A percentile compares a stretch with the other conserved stretches of the same genome.
phyloP scores from a whole-genome alignment of 2,329 filamentous ascomycete species.

The Pezicula neosporulosa region DNA sequence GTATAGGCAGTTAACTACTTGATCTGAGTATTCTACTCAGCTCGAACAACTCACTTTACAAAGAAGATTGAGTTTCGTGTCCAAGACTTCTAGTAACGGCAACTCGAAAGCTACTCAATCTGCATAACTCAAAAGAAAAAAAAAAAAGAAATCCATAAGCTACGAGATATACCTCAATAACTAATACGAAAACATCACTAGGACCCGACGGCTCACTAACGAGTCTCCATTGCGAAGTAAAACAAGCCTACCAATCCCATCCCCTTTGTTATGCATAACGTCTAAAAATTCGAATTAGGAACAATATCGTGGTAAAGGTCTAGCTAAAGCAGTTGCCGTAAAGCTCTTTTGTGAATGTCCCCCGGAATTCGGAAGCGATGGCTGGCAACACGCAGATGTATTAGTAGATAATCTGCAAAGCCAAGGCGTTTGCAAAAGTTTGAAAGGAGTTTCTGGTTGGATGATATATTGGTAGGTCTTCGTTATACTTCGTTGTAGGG shows the following conservation, averaged over 20 bases:
- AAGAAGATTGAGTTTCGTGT: too few relatives aligned
- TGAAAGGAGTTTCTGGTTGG: constrained; percentile 45
- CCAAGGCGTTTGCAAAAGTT: constrained; percentile 56
- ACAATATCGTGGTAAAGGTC: constrained; percentile 54
- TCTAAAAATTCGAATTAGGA: constrained; percentile 29
- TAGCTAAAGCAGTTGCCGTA: constrained; percentile 58
- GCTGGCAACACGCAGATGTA: constrained; percentile 61
- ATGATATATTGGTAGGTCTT: constrained; percentile 53
- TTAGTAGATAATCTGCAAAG: constrained; percentile 57
- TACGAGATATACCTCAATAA: too few relatives aligned
- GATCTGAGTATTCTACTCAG: too few relatives aligned
- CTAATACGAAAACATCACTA: constrained; percentile 16
- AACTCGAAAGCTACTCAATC: too few relatives aligned
- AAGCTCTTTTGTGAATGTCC: constrained; percentile 54
- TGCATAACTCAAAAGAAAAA: too few relatives aligned
- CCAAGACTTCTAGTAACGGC: too few relatives aligned
- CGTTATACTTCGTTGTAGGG: too few relatives aligned
- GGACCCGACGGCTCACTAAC: constrained; percentile 60
- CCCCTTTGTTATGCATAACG: too few relatives aligned
- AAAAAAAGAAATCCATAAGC: too few relatives aligned
- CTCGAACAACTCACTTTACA: too few relatives aligned
- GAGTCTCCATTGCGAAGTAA: constrained; percentile 56
- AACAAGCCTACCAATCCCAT: not conserved
- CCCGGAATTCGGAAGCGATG: constrained; percentile 41
- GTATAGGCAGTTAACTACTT: too few relatives aligned